These are phyloP conservation scores for Camellia lanceoleosa DNA, from an alignment of 148 eudicot species.

Conservation along the genomic window DNA sequence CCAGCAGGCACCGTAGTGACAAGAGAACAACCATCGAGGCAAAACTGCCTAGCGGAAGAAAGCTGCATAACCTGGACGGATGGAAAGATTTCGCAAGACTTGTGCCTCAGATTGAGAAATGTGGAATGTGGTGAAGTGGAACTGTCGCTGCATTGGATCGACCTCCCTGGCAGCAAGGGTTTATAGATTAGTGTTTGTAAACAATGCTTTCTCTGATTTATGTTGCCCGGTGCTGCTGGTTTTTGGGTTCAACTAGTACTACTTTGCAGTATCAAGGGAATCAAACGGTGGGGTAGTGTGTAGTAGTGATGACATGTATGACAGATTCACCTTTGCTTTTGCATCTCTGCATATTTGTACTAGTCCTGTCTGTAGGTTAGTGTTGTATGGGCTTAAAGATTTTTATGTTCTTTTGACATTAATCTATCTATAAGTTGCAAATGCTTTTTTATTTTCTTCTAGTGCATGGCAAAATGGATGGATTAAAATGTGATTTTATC, in stretches of 20 bases:
- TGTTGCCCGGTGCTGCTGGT: background rate
- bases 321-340: no score
- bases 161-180: constrained; percentile 35
- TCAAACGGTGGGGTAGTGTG: no score
- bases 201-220: background rate
- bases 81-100: constrained; percentile 29
- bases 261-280: background rate
- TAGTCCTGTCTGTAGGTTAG: no score
- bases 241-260: background rate
- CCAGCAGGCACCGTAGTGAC: constrained; percentile 32
- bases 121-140: constrained; percentile 50
- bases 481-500: no score
- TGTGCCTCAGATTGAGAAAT: constrained; percentile 35
- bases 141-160: constrained; percentile 39
- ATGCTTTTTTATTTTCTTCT: no score
- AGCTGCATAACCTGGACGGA: constrained; percentile 28
- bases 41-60: constrained; percentile 37
- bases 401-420: no score
- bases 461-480: no score
- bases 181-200: constrained; percentile 1
- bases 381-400: no score
- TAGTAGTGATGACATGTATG: no score
- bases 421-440: no score
- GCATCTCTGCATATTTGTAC: no score
- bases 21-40: constrained; percentile 24